Conservation (phyloP, 2,329 filamentous ascomycete genomes). For the Epichloe coenophiala region DNA sequence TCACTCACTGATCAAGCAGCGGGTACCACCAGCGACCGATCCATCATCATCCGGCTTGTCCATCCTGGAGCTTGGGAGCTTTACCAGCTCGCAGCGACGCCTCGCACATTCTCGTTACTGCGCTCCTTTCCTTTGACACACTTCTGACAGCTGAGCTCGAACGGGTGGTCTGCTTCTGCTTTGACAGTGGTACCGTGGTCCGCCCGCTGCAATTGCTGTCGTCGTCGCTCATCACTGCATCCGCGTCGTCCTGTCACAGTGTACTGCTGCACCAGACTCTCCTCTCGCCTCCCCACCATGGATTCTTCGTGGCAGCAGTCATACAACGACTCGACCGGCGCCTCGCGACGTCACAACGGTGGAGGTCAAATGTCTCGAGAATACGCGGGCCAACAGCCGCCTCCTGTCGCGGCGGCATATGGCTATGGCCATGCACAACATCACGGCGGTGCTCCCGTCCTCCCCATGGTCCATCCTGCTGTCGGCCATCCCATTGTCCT, state of each 20-base stretch:
- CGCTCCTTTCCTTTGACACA: background rate
- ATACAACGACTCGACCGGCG: conserved; percentile 51
- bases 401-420: conserved; percentile 12
- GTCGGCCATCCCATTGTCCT: conserved; percentile 15
- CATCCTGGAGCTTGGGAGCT: conserved; percentile 4
- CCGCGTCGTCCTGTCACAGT: background rate
- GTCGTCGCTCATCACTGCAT: background rate
- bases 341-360: conserved; percentile 52
- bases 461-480: conserved; percentile 15
- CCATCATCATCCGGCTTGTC: conserved; percentile 1
- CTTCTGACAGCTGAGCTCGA: background rate
- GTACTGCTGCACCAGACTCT: conserved; percentile 10
- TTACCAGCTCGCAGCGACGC: conserved; percentile 5
- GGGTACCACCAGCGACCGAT: background rate
- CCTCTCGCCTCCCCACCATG: conserved; percentile 25
- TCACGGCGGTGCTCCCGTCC: conserved; percentile 29
- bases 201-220: conserved; percentile 1
- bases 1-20: too few relatives aligned
- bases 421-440: conserved; percentile 58
- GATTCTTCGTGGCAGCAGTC: conserved; percentile 47
- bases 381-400: conserved; percentile 27
- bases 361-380: conserved; percentile 32
- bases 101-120: background rate
- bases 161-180: background rate
- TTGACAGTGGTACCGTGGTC: background rate